Conservation (phyloP, 208 protist species). For the Naegleria lovaniensis region DNA sequence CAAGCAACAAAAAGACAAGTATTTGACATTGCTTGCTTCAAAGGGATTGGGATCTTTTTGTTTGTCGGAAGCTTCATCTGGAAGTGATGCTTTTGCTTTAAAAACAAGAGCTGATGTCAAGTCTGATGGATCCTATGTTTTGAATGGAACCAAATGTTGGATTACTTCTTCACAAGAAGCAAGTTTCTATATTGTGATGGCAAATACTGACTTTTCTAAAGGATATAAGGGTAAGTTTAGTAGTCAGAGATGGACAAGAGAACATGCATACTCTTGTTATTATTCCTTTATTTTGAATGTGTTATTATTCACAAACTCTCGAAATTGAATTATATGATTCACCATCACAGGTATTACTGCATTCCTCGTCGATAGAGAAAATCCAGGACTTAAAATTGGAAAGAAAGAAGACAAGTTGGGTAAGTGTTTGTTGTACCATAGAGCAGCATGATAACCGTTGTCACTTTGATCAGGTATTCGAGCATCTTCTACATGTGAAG, state of each 20-base stretch:
- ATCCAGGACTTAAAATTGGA: constrained; percentile 73
- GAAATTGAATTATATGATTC: too few species aligned
- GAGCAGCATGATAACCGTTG: too few species aligned
- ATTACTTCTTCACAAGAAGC: constrained; percentile 83
- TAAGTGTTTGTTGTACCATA: background rate
- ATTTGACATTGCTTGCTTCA: constrained; percentile 69
- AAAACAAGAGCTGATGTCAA: constrained; percentile 70
- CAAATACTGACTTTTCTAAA: constrained; percentile 69
- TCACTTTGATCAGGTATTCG: constrained; percentile 52
- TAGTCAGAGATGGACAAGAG: constrained; percentile 21
- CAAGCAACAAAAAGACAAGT: constrained; percentile 67
- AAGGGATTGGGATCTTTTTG: constrained; percentile 78
- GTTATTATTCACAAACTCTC: too few species aligned
- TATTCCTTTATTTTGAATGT: too few species aligned
- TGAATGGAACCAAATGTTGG: constrained; percentile 86
- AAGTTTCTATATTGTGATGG: constrained; percentile 82
- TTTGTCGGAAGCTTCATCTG: constrained; percentile 67
- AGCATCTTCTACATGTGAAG: constrained; percentile 84
- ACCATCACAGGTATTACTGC: constrained; percentile 83
- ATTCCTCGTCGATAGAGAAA: constrained; percentile 83
- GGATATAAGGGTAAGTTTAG: constrained; percentile 67
- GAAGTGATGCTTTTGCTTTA: constrained; percentile 81
- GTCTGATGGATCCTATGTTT: constrained; percentile 63
- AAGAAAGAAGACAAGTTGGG: constrained; percentile 84
- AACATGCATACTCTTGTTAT: too few species aligned